Percentiles rank a stretch among this genome's conserved stretches.
Evolutionary conservation across 2,329 filamentous ascomycete genomes (phyloP).

Genomic region (Aureobasidium vineae): DNA sequence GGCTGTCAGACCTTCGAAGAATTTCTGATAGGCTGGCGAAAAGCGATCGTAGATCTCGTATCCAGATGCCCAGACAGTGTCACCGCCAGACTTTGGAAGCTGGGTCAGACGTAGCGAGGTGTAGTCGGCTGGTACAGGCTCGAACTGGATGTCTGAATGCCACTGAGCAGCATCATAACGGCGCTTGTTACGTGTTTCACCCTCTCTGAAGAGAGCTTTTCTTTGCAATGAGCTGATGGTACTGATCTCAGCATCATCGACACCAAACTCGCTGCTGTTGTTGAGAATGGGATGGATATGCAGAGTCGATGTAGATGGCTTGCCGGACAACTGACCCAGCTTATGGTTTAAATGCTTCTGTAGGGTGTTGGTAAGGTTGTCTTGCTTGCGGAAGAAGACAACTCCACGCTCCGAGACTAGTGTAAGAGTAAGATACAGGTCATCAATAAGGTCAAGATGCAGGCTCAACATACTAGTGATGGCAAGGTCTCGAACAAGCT

Average conservation of each 20-base stretch:
- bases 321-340: slow-evolving; percentile 53
- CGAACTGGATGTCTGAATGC: slow-evolving; percentile 52
- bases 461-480: slow-evolving; percentile 27
- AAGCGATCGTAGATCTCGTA: slow-evolving; percentile 60
- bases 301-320: slow-evolving; percentile 55
- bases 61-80: slow-evolving; percentile 46
- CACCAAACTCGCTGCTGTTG: slow-evolving; percentile 46
- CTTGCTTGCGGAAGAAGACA: slow-evolving; percentile 35
- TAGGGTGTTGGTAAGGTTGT: slow-evolving; percentile 48
- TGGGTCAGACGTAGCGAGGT: slow-evolving; percentile 41
- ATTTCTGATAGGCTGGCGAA: slow-evolving; percentile 56
- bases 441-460: neutral
- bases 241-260: slow-evolving; percentile 42
- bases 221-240: slow-evolving; percentile 42
- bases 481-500: slow-evolving; percentile 32
- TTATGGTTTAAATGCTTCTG: slow-evolving; percentile 55
- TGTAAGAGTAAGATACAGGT: neutral
- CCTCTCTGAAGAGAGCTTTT: slow-evolving; percentile 41
- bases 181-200: slow-evolving; percentile 32
- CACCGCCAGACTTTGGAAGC: slow-evolving; percentile 44
- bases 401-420: slow-evolving; percentile 33
- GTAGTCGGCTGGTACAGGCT: slow-evolving; percentile 44
- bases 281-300: slow-evolving; percentile 60
- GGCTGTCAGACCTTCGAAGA: slow-evolving; percentile 57
- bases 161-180: slow-evolving; percentile 41